These are phyloP conservation scores for Chaetomium sp. DNA, from an alignment of 2,329 filamentous ascomycete species.

Conservation along the genomic window DNA sequence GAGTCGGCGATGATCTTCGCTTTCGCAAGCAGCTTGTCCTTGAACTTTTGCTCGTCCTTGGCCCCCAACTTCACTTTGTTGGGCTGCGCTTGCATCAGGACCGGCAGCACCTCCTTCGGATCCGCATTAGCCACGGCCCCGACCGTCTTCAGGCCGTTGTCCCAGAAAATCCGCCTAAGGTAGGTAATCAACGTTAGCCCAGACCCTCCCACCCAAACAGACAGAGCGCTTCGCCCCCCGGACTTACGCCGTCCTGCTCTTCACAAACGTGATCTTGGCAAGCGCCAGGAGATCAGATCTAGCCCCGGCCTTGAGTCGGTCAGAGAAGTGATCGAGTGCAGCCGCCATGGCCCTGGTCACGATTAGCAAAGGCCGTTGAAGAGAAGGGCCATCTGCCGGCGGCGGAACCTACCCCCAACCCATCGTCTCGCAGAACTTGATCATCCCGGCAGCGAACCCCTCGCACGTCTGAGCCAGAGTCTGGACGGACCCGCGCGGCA, in stretches of 20 bases:
- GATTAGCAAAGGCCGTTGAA: constrained; percentile 19
- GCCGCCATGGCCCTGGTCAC: constrained; percentile 64
- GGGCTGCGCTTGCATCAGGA: constrained; percentile 74
- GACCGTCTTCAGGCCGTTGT: constrained; percentile 72
- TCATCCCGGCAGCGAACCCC: constrained; percentile 76
- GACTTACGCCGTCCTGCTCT: constrained; percentile 69
- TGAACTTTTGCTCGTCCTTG: constrained; percentile 60
- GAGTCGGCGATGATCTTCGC: constrained; percentile 69
- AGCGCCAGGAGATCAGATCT: constrained; percentile 70
- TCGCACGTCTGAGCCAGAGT: constrained; percentile 73
- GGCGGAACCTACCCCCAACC: constrained; percentile 60
- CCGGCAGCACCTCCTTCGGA: constrained; percentile 65
- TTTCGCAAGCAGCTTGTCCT: constrained; percentile 66
- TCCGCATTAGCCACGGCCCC: constrained; percentile 70
- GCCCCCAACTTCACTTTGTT: constrained; percentile 61
- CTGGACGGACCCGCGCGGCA: constrained; percentile 70
- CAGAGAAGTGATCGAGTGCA: constrained; percentile 73
- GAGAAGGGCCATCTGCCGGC: not conserved
- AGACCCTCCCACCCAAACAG: not conserved
- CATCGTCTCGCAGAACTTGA: constrained; percentile 79
- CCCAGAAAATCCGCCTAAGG: constrained; percentile 64
- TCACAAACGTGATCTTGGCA: constrained; percentile 72
- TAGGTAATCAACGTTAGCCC: not conserved
- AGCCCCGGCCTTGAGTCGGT: constrained; percentile 72
- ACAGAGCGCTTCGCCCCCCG: not conserved